Evolutionary conservation across 1,139 yeast species (phyloP).

Genomic region (Candida sp.): DNA sequence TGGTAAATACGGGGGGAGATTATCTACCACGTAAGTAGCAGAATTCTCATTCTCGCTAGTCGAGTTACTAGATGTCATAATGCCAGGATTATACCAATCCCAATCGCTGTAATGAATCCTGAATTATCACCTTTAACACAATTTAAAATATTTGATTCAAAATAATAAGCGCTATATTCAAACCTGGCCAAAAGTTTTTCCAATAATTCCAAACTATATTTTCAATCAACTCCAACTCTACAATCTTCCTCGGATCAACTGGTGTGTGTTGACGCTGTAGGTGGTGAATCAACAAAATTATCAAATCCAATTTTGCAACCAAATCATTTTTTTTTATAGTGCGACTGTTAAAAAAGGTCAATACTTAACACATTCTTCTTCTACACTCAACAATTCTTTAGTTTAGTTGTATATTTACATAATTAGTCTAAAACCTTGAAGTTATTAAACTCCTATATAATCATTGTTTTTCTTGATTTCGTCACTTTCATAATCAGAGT

Average conservation of each 20-base stretch:
- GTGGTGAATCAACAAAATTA: not conserved
- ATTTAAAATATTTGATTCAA: not conserved
- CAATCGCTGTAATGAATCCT: not conserved
- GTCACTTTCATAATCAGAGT: constrained; percentile 13
- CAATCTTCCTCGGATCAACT: not conserved
- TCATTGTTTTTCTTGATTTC: constrained; percentile 27
- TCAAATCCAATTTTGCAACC: not conserved
- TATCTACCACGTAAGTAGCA: not conserved
- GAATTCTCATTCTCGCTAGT: not conserved
- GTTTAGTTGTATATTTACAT: too few relatives aligned
- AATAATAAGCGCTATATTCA: not conserved
- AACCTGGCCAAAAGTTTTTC: not conserved
- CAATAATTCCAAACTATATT: not conserved
- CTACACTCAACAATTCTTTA: too few relatives aligned
- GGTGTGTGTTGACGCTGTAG: not conserved
- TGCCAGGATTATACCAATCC: not conserved
- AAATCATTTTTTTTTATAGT: too few relatives aligned
- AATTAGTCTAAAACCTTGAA: too few relatives aligned
- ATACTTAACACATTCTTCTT: too few relatives aligned
- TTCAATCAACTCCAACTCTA: not conserved
- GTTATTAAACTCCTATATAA: constrained; percentile 13
- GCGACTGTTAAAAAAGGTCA: too few relatives aligned
- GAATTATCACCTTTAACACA: not conserved
- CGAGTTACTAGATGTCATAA: not conserved
- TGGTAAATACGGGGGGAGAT: constrained; percentile 26